Percentiles rank a stretch among this genome's conserved stretches.
phyloP scores from a whole-genome alignment of 768 basidiomycete genomes.

The Leccinum broughii region DNA sequence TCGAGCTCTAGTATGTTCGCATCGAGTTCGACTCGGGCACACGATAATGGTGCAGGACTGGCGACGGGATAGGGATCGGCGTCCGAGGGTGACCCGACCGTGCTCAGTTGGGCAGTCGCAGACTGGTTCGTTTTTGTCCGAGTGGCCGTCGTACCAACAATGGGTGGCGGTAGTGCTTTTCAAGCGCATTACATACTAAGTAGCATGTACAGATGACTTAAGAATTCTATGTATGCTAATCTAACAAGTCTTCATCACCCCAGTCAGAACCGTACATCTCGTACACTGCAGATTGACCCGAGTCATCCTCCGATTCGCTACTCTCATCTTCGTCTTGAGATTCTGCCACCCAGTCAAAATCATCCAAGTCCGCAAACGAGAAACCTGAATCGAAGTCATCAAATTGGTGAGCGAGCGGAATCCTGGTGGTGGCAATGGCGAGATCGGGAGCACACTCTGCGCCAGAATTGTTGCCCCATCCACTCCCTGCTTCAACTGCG shows the following conservation, averaged over 20 bases:
- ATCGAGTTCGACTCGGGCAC: too few species aligned
- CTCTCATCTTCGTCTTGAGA: background rate
- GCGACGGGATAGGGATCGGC: too few species aligned
- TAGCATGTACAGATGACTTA: too few species aligned
- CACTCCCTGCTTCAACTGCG: background rate
- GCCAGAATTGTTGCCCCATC: background rate
- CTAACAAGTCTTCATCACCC: background rate
- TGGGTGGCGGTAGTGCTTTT: too few species aligned
- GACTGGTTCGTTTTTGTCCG: too few species aligned
- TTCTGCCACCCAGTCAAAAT: background rate
- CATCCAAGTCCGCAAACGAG: background rate
- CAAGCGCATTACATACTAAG: too few species aligned
- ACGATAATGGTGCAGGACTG: too few species aligned
- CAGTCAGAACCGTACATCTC: background rate
- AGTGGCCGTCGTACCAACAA: too few species aligned
- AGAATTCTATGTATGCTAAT: background rate
- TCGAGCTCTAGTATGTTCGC: too few species aligned
- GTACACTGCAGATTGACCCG: background rate
- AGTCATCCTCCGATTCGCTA: background rate
- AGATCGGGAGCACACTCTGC: background rate
- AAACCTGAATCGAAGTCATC: conserved; percentile 23
- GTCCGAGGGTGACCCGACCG: too few species aligned
- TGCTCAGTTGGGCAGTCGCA: too few species aligned
- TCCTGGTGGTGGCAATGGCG: background rate
- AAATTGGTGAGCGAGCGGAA: background rate